phyloP scores from a whole-genome alignment of 2,329 filamentous ascomycete genomes.

The Sarocladium strictum region DNA sequence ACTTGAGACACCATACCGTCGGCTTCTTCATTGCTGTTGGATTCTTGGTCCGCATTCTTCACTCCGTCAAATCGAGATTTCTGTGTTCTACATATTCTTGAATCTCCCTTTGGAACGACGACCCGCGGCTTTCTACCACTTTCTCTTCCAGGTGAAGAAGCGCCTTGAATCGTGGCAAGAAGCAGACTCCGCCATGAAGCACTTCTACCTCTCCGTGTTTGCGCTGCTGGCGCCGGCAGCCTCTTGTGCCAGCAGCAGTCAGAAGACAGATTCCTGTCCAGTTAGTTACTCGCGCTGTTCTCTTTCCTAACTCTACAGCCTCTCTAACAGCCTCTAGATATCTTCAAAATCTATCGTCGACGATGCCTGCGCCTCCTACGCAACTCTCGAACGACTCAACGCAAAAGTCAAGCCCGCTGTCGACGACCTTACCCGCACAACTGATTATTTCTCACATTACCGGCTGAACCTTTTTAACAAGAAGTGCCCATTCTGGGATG shows the following conservation, averaged over 20 bases:
- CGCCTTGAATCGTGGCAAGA: not conserved
- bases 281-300: slow-evolving; percentile 34
- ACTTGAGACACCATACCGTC: not conserved
- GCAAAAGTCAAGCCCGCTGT: slow-evolving; percentile 67
- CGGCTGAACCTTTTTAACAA: slow-evolving; percentile 92
- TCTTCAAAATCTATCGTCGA: slow-evolving; percentile 84
- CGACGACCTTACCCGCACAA: slow-evolving; percentile 73
- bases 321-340: slow-evolving; percentile 66
- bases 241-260: slow-evolving; percentile 32
- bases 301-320: not conserved
- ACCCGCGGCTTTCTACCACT: not conserved
- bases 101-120: too few relatives aligned
- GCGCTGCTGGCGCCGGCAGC: slow-evolving; percentile 45
- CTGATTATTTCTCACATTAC: slow-evolving; percentile 98
- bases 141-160: not conserved
- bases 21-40: not conserved
- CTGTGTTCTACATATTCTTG: too few relatives aligned
- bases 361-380: slow-evolving; percentile 91
- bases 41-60: not conserved
- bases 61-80: not conserved
- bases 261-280: slow-evolving; percentile 41
- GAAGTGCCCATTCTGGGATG: slow-evolving; percentile 92
- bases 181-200: slow-evolving; percentile 32
- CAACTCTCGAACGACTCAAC: slow-evolving; percentile 82
- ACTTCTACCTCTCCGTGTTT: slow-evolving; percentile 52